Conservation (phyloP, 1,139 yeast species). For the Yamadazyma jaroonii region DNA sequence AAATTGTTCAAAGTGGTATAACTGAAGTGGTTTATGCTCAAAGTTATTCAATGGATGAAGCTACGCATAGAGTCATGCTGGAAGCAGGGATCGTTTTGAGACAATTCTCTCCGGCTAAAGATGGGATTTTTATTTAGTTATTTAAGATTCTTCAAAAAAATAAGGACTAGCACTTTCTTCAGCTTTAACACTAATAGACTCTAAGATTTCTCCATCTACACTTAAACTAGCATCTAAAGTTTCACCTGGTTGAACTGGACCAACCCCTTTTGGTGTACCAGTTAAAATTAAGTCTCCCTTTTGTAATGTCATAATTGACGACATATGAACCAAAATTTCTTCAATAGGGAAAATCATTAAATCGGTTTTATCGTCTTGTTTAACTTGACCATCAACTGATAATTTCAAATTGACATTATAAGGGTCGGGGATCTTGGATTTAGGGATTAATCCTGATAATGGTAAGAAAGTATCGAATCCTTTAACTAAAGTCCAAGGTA, state of each 20-base stretch:
- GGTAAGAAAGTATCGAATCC: constrained; percentile 97
- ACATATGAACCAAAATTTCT: constrained; percentile 73
- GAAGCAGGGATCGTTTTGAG: constrained; percentile 74
- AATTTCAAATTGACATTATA: constrained; percentile 67
- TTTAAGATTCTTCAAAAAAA: constrained; percentile 53
- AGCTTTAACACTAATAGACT: constrained; percentile 48
- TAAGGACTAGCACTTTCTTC: constrained; percentile 83
- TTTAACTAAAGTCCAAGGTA: constrained; percentile 96
- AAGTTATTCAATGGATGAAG: constrained; percentile 85
- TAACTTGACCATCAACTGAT: constrained; percentile 63
- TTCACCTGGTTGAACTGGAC: constrained; percentile 77
- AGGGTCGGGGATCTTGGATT: constrained; percentile 66
- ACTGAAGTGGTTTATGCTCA: constrained; percentile 92
- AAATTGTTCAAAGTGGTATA: constrained; percentile 91
- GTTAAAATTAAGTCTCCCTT: constrained; percentile 90
- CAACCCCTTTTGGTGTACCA: constrained; percentile 99
- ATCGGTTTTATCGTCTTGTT: constrained; percentile 76
- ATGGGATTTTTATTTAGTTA: constrained; percentile 36
- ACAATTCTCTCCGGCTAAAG: constrained; percentile 66
- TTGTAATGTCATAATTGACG: constrained; percentile 83
- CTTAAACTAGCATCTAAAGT: constrained; percentile 58
- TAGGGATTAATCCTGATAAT: constrained; percentile 67
- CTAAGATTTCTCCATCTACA: constrained; percentile 54
- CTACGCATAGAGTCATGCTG: constrained; percentile 65
- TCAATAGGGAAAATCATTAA: constrained; percentile 91